Percentiles rank a stretch among this genome's conserved stretches.
These are phyloP conservation scores for Botrytis elliptica DNA, from an alignment of 2,329 filamentous ascomycete species.

Conservation along the genomic window DNA sequence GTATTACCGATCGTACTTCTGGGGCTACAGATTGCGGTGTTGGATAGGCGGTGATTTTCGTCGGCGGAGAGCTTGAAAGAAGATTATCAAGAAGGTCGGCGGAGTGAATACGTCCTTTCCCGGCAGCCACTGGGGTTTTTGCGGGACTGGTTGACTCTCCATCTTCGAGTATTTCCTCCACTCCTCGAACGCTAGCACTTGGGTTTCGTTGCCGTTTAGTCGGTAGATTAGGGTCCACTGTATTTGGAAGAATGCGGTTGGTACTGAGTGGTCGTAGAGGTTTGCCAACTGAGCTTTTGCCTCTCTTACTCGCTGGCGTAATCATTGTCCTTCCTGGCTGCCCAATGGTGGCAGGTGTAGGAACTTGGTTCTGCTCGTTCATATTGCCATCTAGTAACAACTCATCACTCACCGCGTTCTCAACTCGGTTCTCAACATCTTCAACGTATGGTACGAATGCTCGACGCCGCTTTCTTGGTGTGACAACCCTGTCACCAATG, in stretches of 20 bases:
- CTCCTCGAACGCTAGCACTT: constrained; percentile 23
- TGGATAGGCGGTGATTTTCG: neutral
- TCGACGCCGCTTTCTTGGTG: constrained; percentile 38
- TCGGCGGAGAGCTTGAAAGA: constrained; percentile 22
- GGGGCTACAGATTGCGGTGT: neutral
- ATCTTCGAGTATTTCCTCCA: constrained; percentile 33
- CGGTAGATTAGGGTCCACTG: constrained; percentile 22
- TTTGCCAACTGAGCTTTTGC: constrained; percentile 16
- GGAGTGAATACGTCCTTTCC: neutral
- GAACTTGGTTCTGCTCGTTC: neutral
- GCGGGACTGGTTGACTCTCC: constrained; percentile 19
- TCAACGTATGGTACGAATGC: neutral
- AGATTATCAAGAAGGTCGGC: constrained; percentile 24
- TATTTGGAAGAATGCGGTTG: constrained; percentile 35
- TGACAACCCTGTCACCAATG: constrained; percentile 39
- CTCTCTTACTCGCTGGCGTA: constrained; percentile 19
- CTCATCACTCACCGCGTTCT: neutral
- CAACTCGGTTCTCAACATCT: neutral
- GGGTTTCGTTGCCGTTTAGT: constrained; percentile 27
- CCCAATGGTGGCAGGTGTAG: neutral
- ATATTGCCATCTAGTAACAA: constrained; percentile 15
- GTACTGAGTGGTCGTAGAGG: constrained; percentile 33
- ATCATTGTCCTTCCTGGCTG: constrained; percentile 8
- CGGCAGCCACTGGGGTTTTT: neutral
- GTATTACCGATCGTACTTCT: constrained; percentile 2